Percentiles rank a stretch among this genome's conserved stretches.
These are phyloP conservation scores for Metarhizium robertsii DNA, from an alignment of 2,329 filamentous ascomycete genomes.

Conservation along the genomic window DNA sequence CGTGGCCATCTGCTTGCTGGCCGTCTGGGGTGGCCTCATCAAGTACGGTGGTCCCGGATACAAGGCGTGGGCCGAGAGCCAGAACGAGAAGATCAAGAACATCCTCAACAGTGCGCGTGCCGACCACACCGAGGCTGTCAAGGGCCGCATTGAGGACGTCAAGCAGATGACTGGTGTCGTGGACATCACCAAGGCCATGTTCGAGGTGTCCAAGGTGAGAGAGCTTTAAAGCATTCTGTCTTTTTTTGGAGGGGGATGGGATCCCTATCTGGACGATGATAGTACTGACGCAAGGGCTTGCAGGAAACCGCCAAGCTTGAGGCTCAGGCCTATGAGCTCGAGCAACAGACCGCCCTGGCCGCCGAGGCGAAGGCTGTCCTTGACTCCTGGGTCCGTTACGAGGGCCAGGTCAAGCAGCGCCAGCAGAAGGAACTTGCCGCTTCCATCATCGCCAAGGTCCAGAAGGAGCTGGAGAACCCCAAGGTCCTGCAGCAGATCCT, in stretches of 20 bases:
- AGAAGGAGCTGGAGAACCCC: constrained; percentile 97
- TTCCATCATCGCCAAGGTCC: constrained; percentile 90
- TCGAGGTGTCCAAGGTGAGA: constrained; percentile 91
- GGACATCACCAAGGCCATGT: constrained; percentile 93
- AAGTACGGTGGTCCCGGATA: constrained; percentile 92
- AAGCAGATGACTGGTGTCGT: constrained; percentile 91
- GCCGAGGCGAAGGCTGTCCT: constrained; percentile 90
- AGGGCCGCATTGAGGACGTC: constrained; percentile 88
- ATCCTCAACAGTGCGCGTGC: constrained; percentile 90
- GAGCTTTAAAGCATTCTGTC: not conserved
- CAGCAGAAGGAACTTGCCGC: constrained; percentile 95
- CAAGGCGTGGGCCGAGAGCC: constrained; percentile 80
- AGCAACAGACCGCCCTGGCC: constrained; percentile 89
- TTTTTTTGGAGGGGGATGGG: no score
- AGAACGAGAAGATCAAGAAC: constrained; percentile 86
- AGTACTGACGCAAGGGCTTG: not conserved
- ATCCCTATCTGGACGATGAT: not conserved
- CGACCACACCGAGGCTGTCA: constrained; percentile 93
- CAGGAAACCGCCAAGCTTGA: constrained; percentile 96
- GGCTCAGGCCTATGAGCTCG: constrained; percentile 90
- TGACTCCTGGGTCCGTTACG: constrained; percentile 98
- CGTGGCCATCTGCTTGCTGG: constrained; percentile 83
- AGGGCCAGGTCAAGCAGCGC: constrained; percentile 96
- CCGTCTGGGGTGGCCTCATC: constrained; percentile 85
- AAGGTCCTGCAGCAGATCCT: constrained; percentile 96